These are phyloP conservation scores for Ophiocytium majus DNA, from an alignment of 352 stramenopile species.

Conservation along the genomic window DNA sequence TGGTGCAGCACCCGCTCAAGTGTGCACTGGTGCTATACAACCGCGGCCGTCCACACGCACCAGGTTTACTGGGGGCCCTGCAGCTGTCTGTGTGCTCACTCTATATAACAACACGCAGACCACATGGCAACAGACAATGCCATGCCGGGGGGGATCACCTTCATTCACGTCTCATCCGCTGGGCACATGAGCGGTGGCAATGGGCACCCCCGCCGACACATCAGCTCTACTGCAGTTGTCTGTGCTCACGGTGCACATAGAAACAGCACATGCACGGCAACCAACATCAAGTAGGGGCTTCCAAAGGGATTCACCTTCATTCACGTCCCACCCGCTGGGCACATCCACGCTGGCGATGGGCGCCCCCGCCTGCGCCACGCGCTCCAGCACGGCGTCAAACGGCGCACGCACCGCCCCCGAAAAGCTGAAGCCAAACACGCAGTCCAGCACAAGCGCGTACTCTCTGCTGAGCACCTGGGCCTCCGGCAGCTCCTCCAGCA, in stretches of 20 bases:
- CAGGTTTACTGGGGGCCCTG: no score
- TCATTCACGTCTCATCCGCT: slow-evolving; percentile 73
- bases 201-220: slow-evolving; percentile 61
- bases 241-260: background rate
- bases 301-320: slow-evolving; percentile 27
- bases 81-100: no score
- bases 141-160: no score
- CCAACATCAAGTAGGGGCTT: background rate
- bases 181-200: slow-evolving; percentile 96
- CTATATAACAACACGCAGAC: slow-evolving; percentile 7
- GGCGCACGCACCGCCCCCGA: slow-evolving; percentile 75
- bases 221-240: background rate
- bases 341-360: slow-evolving; percentile 95
- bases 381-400: slow-evolving; percentile 80
- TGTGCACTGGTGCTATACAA: no score
- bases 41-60: no score
- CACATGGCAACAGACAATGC: background rate
- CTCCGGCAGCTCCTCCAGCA: slow-evolving; percentile 43
- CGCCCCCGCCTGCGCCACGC: slow-evolving; percentile 62
- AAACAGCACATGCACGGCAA: background rate
- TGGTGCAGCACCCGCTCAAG: no score
- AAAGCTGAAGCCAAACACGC: slow-evolving; percentile 98
- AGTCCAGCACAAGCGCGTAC: slow-evolving; percentile 91
- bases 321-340: slow-evolving; percentile 79
- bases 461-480: slow-evolving; percentile 27